Evolutionary conservation across 495 filamentous ascomycete species (phyloP).

Genomic region (Penicillium chermesinum): DNA sequence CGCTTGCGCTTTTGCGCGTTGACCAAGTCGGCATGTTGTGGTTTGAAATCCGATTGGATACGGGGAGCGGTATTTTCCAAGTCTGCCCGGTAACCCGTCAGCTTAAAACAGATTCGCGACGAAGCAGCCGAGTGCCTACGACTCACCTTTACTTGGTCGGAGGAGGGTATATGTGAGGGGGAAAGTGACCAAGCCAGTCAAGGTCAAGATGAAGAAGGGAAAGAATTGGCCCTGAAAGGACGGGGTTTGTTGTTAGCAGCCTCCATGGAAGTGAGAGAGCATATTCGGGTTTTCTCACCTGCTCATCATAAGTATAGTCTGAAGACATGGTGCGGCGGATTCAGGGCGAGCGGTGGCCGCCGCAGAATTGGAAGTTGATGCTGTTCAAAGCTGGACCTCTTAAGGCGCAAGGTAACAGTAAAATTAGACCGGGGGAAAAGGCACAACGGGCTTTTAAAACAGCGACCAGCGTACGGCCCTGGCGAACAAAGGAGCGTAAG

Average conservation of each 20-base stretch:
- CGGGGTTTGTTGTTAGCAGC: slow-evolving; percentile 6
- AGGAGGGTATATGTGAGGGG: slow-evolving; percentile 86
- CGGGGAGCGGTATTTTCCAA: slow-evolving; percentile 62
- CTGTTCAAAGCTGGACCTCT: slow-evolving; percentile 9
- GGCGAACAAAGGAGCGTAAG: slow-evolving; percentile 25
- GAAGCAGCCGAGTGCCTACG: slow-evolving; percentile 3
- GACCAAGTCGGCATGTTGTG: slow-evolving; percentile 76
- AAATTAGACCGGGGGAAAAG: not conserved
- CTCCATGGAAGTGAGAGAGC: no score
- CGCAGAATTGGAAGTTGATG: slow-evolving; percentile 28
- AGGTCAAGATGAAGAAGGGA: slow-evolving; percentile 94
- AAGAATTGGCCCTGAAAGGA: slow-evolving; percentile 82
- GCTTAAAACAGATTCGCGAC: not conserved
- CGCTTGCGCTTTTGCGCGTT: slow-evolving; percentile 81
- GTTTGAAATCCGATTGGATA: slow-evolving; percentile 72
- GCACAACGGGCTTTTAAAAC: not conserved
- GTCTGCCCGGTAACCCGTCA: slow-evolving; percentile 31
- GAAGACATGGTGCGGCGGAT: slow-evolving; percentile 68
- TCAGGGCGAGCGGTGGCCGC: slow-evolving; percentile 39
- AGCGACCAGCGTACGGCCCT: slow-evolving; percentile 19
- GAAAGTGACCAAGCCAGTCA: slow-evolving; percentile 79
- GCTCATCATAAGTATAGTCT: slow-evolving; percentile 97
- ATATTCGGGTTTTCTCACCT: slow-evolving; percentile 44
- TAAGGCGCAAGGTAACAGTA: not conserved
- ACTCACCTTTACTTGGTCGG: slow-evolving; percentile 67